Evolutionary conservation across 1,284 basidiomycete genomes (phyloP), one percentile per base, ranked within the genome.

Genomic region (Ustilago loliicola): DNA sequence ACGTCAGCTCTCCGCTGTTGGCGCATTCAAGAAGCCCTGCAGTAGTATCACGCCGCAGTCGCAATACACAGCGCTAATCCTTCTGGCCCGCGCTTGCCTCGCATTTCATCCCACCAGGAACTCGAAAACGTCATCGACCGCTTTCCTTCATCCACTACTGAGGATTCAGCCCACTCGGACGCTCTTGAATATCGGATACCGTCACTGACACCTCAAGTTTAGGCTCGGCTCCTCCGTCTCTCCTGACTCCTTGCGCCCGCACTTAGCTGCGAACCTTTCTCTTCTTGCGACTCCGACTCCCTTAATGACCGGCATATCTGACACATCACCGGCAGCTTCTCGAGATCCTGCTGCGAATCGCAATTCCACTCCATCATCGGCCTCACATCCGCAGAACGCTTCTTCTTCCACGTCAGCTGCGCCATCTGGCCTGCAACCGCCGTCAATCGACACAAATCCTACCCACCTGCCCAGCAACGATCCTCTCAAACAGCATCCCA

Each of bases 281-380:
- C 15, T 15, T 25, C 29, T 58, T n/a, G 45, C 38, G 40, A 42
- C 56, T 55, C 29, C 5, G 27, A 13, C 25, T 50, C 48, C 30
- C 63, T 72, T 57, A 67, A 73, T 73, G 71, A 61, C 59, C 60
- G 59, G 54, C 51, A 47, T 66, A 63, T 69, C 66, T 55, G 52
- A 69, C 34, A 32, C 25, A 34, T n/a, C 63, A 27, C 23, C 72
- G 40, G 66, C 66, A 69, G 42, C 32, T 45, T 62, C 48, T 58
- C 62, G 54, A 64, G 61, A 66, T 56, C 45, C 64, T 65, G 65
- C 65, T 64, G 57, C 48, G 5, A 48, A 61, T 23, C 38, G 8
- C 19, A 50, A 8, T 30, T 6, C 42, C 19, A 17, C 56, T 7
- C 54, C 51, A 13, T 48, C 52, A 30, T 42, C 66, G 42, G 55